Base-by-base conservation (phyloP, 23 red algal species). In the Gracilaria caudata region DNA sequence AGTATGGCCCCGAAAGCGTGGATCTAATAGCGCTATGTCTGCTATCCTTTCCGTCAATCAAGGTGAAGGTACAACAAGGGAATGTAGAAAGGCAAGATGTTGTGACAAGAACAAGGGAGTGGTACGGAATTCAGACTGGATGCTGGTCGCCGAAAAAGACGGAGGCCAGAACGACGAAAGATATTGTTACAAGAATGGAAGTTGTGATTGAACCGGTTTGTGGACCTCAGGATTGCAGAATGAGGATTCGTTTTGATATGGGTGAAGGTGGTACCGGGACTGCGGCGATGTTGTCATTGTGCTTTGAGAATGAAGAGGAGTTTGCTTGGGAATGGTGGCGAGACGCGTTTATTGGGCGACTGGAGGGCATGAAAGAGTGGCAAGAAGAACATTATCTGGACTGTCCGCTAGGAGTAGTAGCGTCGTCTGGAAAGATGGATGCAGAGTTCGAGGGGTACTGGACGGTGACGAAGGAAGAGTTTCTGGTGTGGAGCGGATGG, bases 321-420 rank as follows among this genome's bases (percentile, higher is more conserved):
- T 68, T 68, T 36, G 64, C 34, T 68, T 68, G 64, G 64, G 64
- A 68, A 25, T 68, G 64, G 64, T 68, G 64, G 64, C 64, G 30
- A 68, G 64, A 68, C 23, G 17, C 64, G 23, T 68, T 68, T 17
- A 68, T 23, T 38, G 64, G 64, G 14, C 64, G 64, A 38, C 64
- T 68, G 34, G 30, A 68, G 64, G 64, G 30, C 30, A 68, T 38
- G 64, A 68, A 68, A 36, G 64, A 68, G 17, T 68, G 64, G 64
- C 30, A 68, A 68, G 4, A 38, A 36, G 6, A 68, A 25, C 64
- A 35, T 19, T 36, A 68, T 36, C 33, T 68, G 64, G 64, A 68
- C 14, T 13, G 32, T 14, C 17, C 64, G 13, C 23, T 68, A 38
- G 35, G 5, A 13, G 64, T 68, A 19, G 35, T 68, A 68, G 4